Evolutionary conservation across 2,329 filamentous ascomycete genomes (phyloP).

Genomic region (Penicillium decumbens): DNA sequence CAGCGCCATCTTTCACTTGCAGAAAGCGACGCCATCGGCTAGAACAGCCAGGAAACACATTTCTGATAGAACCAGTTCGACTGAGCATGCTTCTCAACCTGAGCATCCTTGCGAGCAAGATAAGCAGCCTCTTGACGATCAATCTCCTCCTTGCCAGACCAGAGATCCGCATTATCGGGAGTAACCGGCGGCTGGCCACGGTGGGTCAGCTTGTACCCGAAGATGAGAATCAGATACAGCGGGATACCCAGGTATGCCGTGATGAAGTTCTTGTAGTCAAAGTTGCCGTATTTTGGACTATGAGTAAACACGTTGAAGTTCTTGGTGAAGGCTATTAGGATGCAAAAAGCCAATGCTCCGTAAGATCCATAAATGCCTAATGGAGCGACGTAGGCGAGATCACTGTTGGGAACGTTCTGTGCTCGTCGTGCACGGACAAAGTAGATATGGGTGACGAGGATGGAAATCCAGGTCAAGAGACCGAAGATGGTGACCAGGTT

Average conservation of each 20-base stretch:
- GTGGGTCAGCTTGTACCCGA: slow-evolving; percentile 60
- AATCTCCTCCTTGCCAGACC: slow-evolving; percentile 66
- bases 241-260: slow-evolving; percentile 74
- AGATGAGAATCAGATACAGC: slow-evolving; percentile 64
- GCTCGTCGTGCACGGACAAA: slow-evolving; percentile 61
- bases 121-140: slow-evolving; percentile 69
- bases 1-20: background rate
- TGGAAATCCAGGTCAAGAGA: slow-evolving; percentile 63
- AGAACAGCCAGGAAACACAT: slow-evolving; percentile 61
- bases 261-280: slow-evolving; percentile 72
- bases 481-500: slow-evolving; percentile 65
- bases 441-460: slow-evolving; percentile 63
- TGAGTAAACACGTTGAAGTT: slow-evolving; percentile 69
- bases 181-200: slow-evolving; percentile 52
- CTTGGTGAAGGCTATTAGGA: slow-evolving; percentile 73
- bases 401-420: slow-evolving; percentile 53
- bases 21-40: background rate
- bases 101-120: slow-evolving; percentile 52
- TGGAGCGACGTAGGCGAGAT: slow-evolving; percentile 63
- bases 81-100: slow-evolving; percentile 32
- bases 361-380: slow-evolving; percentile 67
- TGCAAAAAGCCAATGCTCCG: slow-evolving; percentile 64
- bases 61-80: slow-evolving; percentile 54
- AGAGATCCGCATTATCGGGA: slow-evolving; percentile 62
- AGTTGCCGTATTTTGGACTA: slow-evolving; percentile 48